Evolutionary conservation across 2,329 filamentous ascomycete species (phyloP), one percentile per base, ranked within the genome.

Genomic region (Colletotrichum sp.): DNA sequence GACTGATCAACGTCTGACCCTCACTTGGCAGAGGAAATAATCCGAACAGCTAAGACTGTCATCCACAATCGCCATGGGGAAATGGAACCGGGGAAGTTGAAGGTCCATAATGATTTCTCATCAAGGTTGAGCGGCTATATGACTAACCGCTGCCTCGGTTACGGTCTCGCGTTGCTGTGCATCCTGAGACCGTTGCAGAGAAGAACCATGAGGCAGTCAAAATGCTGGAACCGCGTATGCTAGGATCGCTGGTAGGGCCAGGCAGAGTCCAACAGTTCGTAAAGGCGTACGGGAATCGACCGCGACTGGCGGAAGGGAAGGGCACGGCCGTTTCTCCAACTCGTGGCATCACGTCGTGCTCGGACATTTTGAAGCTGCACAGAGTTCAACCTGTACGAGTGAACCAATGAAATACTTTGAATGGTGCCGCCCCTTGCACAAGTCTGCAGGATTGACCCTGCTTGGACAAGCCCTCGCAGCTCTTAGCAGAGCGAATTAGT

Each of bases 221-320:
- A 61, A 30, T 34, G 24, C 13, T 59, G 15, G 7, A n/a, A 10
- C 28, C 28, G 16, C n/a, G 15, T 18, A 15, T 7, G 8, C 12
- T 39, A n/a, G 55, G 65, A 34, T 36, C 28, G 26, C 18, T 12
- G 15, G 18, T 16, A 24, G 48, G 28, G 24, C n/a, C 60, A 59
- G 66, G 66, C 66, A 73, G 39, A 68, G 30, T 55, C 71, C 67
- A 71, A 18, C 67, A 32, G 59, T 71, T 74, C 71, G 63, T 28
- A 60, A 36, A 43, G 39, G 15, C 0, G n/a, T 30, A n/a, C 26
- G 57, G 59, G 67, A 64, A n/a, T 52, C 16, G 26, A 71, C 16
- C 32, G 32, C 48, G 24, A 24, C 32, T 24, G 30, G 32, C 34
- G 43, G 43, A 24, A 52, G 43, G 59, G 34, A 60, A 57, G 24